A percentile compares a stretch with the other conserved stretches of the same genome.
Evolutionary conservation across 306 rosid genomes (phyloP).

Genomic region (Betula pendula): DNA sequence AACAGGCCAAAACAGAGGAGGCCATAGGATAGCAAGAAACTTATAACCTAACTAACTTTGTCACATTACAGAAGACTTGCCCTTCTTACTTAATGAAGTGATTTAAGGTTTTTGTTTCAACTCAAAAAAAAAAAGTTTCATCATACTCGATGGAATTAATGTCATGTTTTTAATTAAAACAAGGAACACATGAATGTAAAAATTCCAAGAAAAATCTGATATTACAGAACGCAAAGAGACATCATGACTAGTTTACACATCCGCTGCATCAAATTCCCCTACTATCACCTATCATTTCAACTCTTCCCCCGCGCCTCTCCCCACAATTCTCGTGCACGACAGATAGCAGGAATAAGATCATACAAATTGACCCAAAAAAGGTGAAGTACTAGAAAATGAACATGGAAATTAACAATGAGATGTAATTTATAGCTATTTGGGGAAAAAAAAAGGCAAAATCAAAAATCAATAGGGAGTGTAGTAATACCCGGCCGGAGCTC

Average conservation of each 20-base stretch:
- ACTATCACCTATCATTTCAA: conserved; percentile 40
- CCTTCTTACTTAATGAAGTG: not conserved
- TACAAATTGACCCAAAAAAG: conserved; percentile 31
- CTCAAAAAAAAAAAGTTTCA: conserved; percentile 15
- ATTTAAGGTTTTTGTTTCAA: not conserved
- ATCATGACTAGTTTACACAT: conserved; percentile 54
- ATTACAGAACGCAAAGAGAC: conserved; percentile 48
- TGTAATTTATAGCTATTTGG: conserved; percentile 45
- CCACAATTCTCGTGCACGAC: conserved; percentile 44
- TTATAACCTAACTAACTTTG: not conserved
- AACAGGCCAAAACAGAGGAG: not conserved
- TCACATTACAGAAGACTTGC: not conserved
- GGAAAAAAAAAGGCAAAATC: conserved; percentile 32
- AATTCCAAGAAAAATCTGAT: conserved; percentile 41
- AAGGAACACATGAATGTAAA: conserved; percentile 37
- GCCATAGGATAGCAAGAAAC: not conserved
- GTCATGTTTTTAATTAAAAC: conserved; percentile 34
- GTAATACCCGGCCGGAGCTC: conserved; percentile 74
- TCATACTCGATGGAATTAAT: conserved; percentile 37
- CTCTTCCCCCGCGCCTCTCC: conserved; percentile 43
- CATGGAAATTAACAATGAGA: conserved; percentile 38
- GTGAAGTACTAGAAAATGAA: conserved; percentile 44
- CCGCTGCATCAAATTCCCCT: conserved; percentile 52
- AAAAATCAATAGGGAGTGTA: conserved; percentile 68
- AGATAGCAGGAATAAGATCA: conserved; percentile 52